These are phyloP conservation scores for Talaromyces sp. DNA, from an alignment of 2,329 filamentous ascomycete genomes.

Conservation along the genomic window DNA sequence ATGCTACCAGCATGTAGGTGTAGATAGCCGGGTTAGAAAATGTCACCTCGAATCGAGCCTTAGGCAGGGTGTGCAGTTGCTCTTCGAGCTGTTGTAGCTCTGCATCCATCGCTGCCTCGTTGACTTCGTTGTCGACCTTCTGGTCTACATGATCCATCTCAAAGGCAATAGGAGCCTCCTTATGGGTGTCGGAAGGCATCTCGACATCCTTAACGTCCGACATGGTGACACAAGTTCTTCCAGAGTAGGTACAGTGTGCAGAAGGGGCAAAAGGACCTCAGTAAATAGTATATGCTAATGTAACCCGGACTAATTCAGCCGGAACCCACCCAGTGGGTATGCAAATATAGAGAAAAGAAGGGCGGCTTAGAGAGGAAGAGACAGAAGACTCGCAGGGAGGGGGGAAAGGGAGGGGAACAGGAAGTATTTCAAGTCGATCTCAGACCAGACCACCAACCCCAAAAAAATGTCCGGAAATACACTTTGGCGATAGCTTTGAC, in stretches of 20 bases:
- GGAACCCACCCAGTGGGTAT: constrained; percentile 3
- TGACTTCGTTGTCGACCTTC: constrained; percentile 24
- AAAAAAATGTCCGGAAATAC: constrained; percentile 13
- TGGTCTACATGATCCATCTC: constrained; percentile 33
- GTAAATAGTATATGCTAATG: neutral
- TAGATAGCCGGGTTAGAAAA: constrained; percentile 67
- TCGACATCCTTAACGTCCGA: constrained; percentile 31
- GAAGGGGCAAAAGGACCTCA: neutral
- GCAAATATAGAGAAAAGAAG: constrained; percentile 1
- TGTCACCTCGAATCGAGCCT: constrained; percentile 47
- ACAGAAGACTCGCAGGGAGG: neutral
- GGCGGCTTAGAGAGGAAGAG: constrained; percentile 4
- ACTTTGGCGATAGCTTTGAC: constrained; percentile 12
- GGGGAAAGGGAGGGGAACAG: constrained; percentile 9
- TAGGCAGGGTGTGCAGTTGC: constrained; percentile 24
- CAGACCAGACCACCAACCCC: constrained; percentile 4
- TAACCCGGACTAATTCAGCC: neutral
- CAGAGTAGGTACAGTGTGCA: neutral
- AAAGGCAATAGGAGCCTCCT: constrained; percentile 26
- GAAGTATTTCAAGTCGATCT: constrained; percentile 24
- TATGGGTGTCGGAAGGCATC: constrained; percentile 25
- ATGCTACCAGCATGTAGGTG: constrained; percentile 68
- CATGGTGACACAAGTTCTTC: neutral
- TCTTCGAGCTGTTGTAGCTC: constrained; percentile 34
- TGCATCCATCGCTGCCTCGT: constrained; percentile 36